Base-by-base conservation (phyloP, 2,329 filamentous ascomycete species). In the Fulvia fulva region DNA sequence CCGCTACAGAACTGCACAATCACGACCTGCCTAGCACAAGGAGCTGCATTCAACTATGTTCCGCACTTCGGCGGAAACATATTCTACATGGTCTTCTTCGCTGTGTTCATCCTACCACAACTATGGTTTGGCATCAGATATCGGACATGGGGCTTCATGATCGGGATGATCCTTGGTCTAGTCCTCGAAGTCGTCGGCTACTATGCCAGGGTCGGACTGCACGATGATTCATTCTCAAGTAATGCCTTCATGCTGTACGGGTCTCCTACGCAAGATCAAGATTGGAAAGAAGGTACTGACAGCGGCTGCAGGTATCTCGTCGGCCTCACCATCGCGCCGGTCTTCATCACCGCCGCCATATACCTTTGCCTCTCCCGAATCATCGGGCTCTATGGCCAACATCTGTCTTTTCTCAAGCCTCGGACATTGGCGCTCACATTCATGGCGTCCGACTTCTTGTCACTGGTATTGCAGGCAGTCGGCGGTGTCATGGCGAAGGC, bases 281-380 rank as follows among this genome's bases (percentile, higher is more conserved):
- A 9, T 23, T 53, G 2, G 2, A 9, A 22, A 25, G 12, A 12
- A 26, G 19, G 11, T 26, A 26, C 55, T 59, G 47, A 61, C 55
- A 14, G 22, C 14, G 12, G 6, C n/a, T 1, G n/a, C 55, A 77
- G 80, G n/a, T 81, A 85, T 61, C 81, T 85, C 53, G 80, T 82
- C 67, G 79, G 76, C 57, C 70, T 85, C 22, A 82, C 84, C 47
- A 80, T 86, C 44, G 80, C 78, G 0, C 83, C 82, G 8, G 83
- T 80, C 37, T 86, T 83, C 70, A 70, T 81, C 57, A 78, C 79
- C 7, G 84, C 78, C 2, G 78, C 76, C 57, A 80, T 85, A 65
- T 85, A 84, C 72, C 70, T 86, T 23, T 81, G 78, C 12, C 76
- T 86, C 12, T 82, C 83, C 37, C 80, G 84, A 53, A 77, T 85